Evolutionary conservation across 106 monocot species (phyloP), one percentile per base, ranked within the genome.

Genomic region (Dioscorea zingiberensis): DNA sequence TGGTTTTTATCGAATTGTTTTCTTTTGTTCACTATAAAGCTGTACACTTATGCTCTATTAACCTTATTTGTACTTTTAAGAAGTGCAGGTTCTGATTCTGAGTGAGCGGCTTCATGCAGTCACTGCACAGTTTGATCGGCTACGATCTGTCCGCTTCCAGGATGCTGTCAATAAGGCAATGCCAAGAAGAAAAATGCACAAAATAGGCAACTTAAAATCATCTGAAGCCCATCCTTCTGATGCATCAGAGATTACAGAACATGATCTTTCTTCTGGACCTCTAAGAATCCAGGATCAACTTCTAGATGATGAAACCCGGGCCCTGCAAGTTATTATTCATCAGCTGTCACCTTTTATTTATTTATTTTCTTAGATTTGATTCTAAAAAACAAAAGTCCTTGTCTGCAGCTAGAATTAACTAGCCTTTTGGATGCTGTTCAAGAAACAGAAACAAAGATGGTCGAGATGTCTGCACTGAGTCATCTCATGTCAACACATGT

Each of bases 401-500:
- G 25, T 60, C 47, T 12, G 48, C 16, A 3, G n/a, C 9, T 86
- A n/a, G 97, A 98, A 64, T 73, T 98, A 71, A 79, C 79, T 17
- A 78, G 51, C 63, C 78, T 92, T 48, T 60, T 98, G 69, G 97
- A 98, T 80, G 86, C 86, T 67, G 97, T 92, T 46, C 91, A 98
- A 76, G 92, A 98, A 75, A 92, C 97, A 16, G 97, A 98, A 76
- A 92, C 85, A 64, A 92, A 88, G 75, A 98, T 92, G 91, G 72
- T 92, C 15, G 92, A 92, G 59, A 86, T 98, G 84, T 98, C 97
- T 47, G 88, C 88, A 44, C 51, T 98, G 69, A 92, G 84, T 75
- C 97, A 92, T 84, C 84, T 98, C 44, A 97, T 98, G 88, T 98
- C 92, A 26, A 92, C 92, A 25, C 97, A 92, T 76, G 92, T 98